Base-by-base conservation (phyloP, 2,329 filamentous ascomycete species). In the Phaeosphaeriaceae sp. region DNA sequence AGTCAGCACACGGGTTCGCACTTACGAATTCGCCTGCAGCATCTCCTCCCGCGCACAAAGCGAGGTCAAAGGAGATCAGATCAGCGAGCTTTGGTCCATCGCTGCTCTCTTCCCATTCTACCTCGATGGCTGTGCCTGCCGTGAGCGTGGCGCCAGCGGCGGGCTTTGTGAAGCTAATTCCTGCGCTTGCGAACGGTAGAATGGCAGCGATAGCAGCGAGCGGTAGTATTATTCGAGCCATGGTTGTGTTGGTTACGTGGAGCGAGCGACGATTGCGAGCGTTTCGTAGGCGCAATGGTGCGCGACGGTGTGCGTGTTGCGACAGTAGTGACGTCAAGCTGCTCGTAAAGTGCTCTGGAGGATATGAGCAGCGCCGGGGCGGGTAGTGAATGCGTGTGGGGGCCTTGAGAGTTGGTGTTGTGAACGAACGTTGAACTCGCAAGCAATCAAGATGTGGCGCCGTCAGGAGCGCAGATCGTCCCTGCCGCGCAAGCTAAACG, bases 31-130 rank as follows among this genome's bases (percentile, higher is more conserved):
- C 51, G 19, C 22, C 25, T n/a, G 75, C 78, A 1, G 79, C 76
- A 69, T 88, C 86, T 47, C 87, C 86, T 54, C 88, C 88, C 7
- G 85, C 84, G 67, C 85, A 86, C 21, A 91, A 77, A 63, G 84
- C 85, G 48, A 91, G 74, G 59, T 85, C 79, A 72, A 87, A 91
- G 19, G 80, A 79, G 1, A 77, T 72, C 44, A 88, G 78, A 56
- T 84, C 80, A 7, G 81, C 69, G 36, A 88, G 71, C 2, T 76
- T 69, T 1, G 86, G 85, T 45, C 79, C 74, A 20, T 76, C 76
- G 42, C 83, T 83, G 25, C 82, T 82, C 19, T 89, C 86, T 57
- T 80, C 78, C 86, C 86, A 89, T 63, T 81, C 77, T 19, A 88
- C 79, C 3, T 79, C 80, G 48, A 90, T 78, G 15, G 81, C 72